Base-by-base conservation (phyloP, 2,329 filamentous ascomycete genomes). In the Colletotrichum lupini region DNA sequence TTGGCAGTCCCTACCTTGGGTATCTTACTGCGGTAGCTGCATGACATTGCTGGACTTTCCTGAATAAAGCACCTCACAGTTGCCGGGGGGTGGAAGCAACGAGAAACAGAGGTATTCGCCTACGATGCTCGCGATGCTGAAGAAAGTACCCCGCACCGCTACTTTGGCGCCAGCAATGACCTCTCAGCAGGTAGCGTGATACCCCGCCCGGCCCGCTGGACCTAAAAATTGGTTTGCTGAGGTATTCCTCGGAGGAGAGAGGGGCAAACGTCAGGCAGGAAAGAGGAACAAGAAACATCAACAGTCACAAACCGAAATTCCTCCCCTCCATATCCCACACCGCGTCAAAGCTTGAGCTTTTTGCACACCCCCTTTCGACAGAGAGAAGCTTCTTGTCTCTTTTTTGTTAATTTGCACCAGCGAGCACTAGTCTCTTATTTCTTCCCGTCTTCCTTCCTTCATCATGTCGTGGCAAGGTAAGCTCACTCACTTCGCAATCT, bases 401-500 rank as follows among this genome's bases (percentile, higher is more conserved):
- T 72, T 70, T 67, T 62, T 67, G 60, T 30, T 59, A 69, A 69
- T 66, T 75, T 73, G 53, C 65, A 69, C 72, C 61, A 73, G 59
- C 65, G 63, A 68, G 73, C 65, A 72, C 64, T 68, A 57, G 74
- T 73, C 49, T 67, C 57, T 58, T 63, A 22, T 66, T 69, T 53
- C 57, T 67, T 53, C 57, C 49, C 57, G 42, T 49, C 42, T 22
- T 72, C 61, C 55, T 56, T 58, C 67, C 77, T 76, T 73, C 80
- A 90, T 78, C 81, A 93, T 94, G 92, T 93, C 92, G 84, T 93
- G 92, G 92, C 92, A 94, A 92, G 90, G 92, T 94, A 80, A 79
- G 80, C 80, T 75, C 24, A 49, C 59, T 32, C 24, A 49, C 55
- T 32, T 32, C 49, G 22, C 56, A 22, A 30, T 22, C 66, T 68